Conservation (phyloP, 371 early-diverging fungal genomes). For the Coemansia sp. region DNA sequence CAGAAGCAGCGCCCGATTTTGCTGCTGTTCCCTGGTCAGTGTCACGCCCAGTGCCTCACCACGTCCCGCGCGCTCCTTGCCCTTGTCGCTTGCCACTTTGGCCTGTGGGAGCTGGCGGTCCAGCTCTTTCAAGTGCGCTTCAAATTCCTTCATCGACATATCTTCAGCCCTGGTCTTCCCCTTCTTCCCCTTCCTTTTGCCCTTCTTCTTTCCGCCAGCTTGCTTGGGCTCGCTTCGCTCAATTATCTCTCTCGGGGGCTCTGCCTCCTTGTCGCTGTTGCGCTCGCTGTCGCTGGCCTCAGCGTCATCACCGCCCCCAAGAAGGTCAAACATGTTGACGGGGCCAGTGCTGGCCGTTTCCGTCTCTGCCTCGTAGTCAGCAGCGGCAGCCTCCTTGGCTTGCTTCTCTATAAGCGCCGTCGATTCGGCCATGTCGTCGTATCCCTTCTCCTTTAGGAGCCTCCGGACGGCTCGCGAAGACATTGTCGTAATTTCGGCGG, state of each 20-base stretch:
- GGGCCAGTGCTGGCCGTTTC: slow-evolving; percentile 34
- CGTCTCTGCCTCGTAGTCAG: slow-evolving; percentile 34
- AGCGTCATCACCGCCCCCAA: slow-evolving; percentile 49
- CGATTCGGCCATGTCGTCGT: slow-evolving; percentile 47
- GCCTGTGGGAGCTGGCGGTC: not conserved
- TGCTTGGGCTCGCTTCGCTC: slow-evolving; percentile 16
- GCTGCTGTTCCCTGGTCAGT: slow-evolving; percentile 37
- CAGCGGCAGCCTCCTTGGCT: slow-evolving; percentile 5
- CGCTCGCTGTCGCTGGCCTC: slow-evolving; percentile 36
- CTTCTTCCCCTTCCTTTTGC: slow-evolving; percentile 54
- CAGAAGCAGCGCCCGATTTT: slow-evolving; percentile 56
- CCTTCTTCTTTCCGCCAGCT: slow-evolving; percentile 55
- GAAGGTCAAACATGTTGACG: slow-evolving; percentile 69
- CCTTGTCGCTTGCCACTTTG: not conserved
- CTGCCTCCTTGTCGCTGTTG: not conserved
- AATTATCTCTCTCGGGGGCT: not conserved
- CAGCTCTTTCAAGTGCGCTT: slow-evolving; percentile 29
- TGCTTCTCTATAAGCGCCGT: slow-evolving; percentile 25
- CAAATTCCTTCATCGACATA: slow-evolving; percentile 43
- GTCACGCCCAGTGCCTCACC: slow-evolving; percentile 26
- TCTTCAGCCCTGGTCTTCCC: slow-evolving; percentile 13
- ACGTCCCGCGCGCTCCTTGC: slow-evolving; percentile 6
- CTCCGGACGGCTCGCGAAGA: slow-evolving; percentile 49
- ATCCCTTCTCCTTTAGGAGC: slow-evolving; percentile 48
- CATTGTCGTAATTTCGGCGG: slow-evolving; percentile 17